phyloP scores from a whole-genome alignment of 1,284 basidiomycete species.

The Cutaneotrichosporon mucoides region DNA sequence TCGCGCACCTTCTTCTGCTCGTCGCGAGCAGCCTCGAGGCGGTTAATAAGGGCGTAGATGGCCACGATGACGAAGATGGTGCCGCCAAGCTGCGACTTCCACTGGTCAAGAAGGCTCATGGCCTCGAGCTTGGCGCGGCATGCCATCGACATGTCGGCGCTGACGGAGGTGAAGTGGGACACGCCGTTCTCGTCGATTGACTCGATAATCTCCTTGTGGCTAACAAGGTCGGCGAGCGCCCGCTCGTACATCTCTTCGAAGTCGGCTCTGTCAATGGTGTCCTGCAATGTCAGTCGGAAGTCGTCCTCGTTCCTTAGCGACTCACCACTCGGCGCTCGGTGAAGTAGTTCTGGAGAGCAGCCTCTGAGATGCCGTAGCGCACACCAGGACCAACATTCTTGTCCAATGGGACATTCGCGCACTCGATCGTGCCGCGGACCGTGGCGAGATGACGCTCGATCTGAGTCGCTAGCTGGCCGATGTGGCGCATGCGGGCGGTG shows the following conservation, averaged over 20 bases:
- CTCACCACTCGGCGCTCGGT: constrained; percentile 35
- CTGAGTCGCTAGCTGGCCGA: constrained; percentile 70
- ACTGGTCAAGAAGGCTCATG: constrained; percentile 63
- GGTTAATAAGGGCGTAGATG: constrained; percentile 44
- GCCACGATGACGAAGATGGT: constrained; percentile 38
- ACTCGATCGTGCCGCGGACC: constrained; percentile 66
- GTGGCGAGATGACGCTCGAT: constrained; percentile 66
- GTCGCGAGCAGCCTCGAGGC: constrained; percentile 55
- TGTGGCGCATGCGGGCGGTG: constrained; percentile 69
- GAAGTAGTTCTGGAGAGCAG: constrained; percentile 46
- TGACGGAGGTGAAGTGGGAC: constrained; percentile 71
- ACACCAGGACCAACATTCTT: constrained; percentile 59
- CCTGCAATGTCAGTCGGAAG: constrained; percentile 20
- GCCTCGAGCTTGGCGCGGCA: constrained; percentile 69
- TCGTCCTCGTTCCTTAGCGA: neutral
- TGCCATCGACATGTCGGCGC: constrained; percentile 63
- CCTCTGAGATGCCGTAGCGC: constrained; percentile 66
- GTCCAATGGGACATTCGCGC: constrained; percentile 44
- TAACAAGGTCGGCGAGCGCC: constrained; percentile 73
- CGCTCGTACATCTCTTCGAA: constrained; percentile 52
- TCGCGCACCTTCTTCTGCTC: constrained; percentile 69
- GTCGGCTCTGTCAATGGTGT: constrained; percentile 32
- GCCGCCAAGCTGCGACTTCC: constrained; percentile 61
- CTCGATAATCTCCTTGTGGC: constrained; percentile 74
- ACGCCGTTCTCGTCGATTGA: constrained; percentile 68